Evolutionary conservation across 2,329 filamentous ascomycete genomes (phyloP).

Genomic region (Scytalidium lignicola): DNA sequence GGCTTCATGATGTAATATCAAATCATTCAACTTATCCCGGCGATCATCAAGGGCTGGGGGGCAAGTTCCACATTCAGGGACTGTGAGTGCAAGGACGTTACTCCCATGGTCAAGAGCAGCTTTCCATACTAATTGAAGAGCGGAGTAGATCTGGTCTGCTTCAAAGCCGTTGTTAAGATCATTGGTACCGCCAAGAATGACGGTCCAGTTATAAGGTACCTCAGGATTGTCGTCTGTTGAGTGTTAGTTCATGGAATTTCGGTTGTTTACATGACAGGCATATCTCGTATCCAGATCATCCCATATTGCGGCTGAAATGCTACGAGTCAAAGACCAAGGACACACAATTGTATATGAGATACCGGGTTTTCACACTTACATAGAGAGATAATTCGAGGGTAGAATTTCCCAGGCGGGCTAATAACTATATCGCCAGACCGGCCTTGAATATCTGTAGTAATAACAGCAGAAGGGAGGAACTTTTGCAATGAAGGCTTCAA

Average conservation of each 20-base stretch:
- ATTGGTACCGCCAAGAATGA: conserved; percentile 62
- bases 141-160: conserved; percentile 40
- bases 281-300: neutral
- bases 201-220: conserved; percentile 47
- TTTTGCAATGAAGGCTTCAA: conserved; percentile 42
- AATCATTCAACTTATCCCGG: conserved; percentile 44
- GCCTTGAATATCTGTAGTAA: conserved; percentile 42
- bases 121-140: conserved; percentile 46
- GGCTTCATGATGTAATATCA: conserved; percentile 44
- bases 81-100: conserved; percentile 58
- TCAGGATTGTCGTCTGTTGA: conserved; percentile 11
- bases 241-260: conserved; percentile 1
- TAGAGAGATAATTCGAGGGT: conserved; percentile 21
- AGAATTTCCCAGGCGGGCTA: conserved; percentile 21
- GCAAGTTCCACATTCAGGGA: conserved; percentile 44
- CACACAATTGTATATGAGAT: neutral
- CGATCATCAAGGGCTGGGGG: conserved; percentile 25
- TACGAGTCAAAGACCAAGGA: neutral
- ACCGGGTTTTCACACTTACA: conserved; percentile 28
- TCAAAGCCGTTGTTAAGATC: conserved; percentile 42
- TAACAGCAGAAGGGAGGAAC: conserved; percentile 37
- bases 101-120: conserved; percentile 42
- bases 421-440: conserved; percentile 46
- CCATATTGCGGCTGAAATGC: neutral
- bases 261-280: neutral